Evolutionary conservation across 2,329 filamentous ascomycete genomes (phyloP).

Genomic region (Dothideomycetes sp.): DNA sequence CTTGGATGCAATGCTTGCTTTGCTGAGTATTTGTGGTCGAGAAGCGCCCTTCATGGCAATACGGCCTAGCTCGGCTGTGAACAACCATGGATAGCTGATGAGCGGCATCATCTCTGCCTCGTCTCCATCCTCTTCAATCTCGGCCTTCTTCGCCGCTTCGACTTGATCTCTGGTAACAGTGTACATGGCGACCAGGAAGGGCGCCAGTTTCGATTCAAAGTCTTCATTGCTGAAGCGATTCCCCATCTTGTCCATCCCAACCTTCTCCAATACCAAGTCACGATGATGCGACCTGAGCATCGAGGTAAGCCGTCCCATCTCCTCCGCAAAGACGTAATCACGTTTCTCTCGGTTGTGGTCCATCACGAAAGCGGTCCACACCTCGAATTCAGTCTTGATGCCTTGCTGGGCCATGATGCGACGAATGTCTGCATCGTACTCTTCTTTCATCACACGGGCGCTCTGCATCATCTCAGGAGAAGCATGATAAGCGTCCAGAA

Average conservation of each 20-base stretch:
- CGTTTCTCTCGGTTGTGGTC: conserved; percentile 58
- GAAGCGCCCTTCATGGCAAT: conserved; percentile 40
- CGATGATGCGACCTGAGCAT: conserved; percentile 60
- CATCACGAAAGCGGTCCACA: conserved; percentile 79
- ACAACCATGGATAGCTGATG: conserved; percentile 92
- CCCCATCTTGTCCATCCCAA: conserved; percentile 38
- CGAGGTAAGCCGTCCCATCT: conserved; percentile 58
- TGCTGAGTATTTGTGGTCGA: not conserved
- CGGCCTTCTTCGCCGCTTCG: conserved; percentile 44
- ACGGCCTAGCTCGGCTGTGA: conserved; percentile 57
- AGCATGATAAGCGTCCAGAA: conserved; percentile 50
- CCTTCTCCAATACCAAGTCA: conserved; percentile 52
- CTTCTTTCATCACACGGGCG: conserved; percentile 56
- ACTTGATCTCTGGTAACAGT: conserved; percentile 65
- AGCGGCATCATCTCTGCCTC: conserved; percentile 52
- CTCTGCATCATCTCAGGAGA: conserved; percentile 43
- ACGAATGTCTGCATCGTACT: conserved; percentile 67
- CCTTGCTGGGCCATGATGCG: conserved; percentile 78
- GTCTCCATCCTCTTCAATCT: conserved; percentile 21
- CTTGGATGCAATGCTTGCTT: not conserved
- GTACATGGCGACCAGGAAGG: conserved; percentile 82
- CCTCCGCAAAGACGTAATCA: conserved; percentile 82
- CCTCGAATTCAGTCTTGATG: conserved; percentile 79
- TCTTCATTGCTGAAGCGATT: conserved; percentile 23
- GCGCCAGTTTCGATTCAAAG: conserved; percentile 47